Evolutionary conservation across 345 rosid species (phyloP).

Genomic region (Erysimum cheiranthoides): DNA sequence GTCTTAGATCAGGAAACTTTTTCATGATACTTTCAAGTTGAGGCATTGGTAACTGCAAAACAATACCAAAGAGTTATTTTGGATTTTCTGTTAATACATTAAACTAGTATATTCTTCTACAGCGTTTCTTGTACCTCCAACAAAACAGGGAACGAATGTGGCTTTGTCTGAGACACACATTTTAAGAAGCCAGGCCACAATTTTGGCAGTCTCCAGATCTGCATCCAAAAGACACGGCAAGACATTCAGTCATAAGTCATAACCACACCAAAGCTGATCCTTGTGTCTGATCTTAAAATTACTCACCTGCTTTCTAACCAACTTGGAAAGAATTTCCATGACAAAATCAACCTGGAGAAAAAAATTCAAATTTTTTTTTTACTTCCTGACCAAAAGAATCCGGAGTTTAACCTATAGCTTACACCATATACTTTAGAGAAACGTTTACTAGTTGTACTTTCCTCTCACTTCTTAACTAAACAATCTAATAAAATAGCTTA

Average conservation of each 20-base stretch:
- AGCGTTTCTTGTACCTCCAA: slow-evolving; percentile 62
- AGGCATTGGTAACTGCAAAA: slow-evolving; percentile 79
- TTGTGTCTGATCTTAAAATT: slow-evolving; percentile 29
- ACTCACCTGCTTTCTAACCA: slow-evolving; percentile 85
- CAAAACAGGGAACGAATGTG: slow-evolving; percentile 86
- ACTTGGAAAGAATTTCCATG: slow-evolving; percentile 94
- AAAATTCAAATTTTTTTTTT: background rate
- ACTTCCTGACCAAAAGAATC: slow-evolving; percentile 16
- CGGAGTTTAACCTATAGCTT: slow-evolving; percentile 9
- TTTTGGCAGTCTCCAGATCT: slow-evolving; percentile 99
- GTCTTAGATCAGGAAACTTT: slow-evolving; percentile 77
- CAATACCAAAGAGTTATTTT: slow-evolving; percentile 34
- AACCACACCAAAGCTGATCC: slow-evolving; percentile 18
- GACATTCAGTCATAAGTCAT: slow-evolving; percentile 14
- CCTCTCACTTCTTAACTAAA: slow-evolving; percentile 15
- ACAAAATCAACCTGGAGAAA: slow-evolving; percentile 85
- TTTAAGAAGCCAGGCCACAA: slow-evolving; percentile 97
- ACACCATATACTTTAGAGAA: slow-evolving; percentile 5
- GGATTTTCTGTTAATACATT: background rate
- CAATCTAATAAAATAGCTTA: slow-evolving; percentile 6
- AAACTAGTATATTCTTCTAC: background rate
- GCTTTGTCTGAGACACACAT: slow-evolving; percentile 91
- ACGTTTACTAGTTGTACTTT: slow-evolving; percentile 14
- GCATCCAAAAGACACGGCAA: slow-evolving; percentile 29
- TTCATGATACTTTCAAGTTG: slow-evolving; percentile 81